phyloP scores from a whole-genome alignment of 139 green algal genomes.

The Astrephomene gubernaculifera region DNA sequence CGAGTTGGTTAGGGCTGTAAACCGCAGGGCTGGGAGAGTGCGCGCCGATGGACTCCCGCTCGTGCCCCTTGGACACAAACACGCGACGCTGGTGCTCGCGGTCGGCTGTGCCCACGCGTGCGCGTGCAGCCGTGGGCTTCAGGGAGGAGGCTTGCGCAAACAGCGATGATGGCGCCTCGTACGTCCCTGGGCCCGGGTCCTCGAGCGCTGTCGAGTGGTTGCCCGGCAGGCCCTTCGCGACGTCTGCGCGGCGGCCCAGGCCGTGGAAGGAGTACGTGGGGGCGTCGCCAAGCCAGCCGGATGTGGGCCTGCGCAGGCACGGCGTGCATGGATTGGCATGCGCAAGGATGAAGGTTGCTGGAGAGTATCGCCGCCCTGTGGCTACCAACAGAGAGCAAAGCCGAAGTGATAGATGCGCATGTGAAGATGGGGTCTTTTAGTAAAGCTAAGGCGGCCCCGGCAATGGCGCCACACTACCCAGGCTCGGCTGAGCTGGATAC shows the following conservation, averaged over 20 bases:
- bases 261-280: constrained; percentile 58
- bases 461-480: too few species aligned
- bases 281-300: constrained; percentile 57
- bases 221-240: constrained; percentile 49
- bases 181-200: constrained; percentile 61
- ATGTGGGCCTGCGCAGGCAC: not conserved
- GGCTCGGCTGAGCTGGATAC: too few species aligned
- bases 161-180: constrained; percentile 45
- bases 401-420: too few species aligned
- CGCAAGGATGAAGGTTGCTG: too few species aligned
- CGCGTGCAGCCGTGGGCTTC: constrained; percentile 40
- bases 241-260: constrained; percentile 45
- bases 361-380: too few species aligned
- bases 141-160: constrained; percentile 36
- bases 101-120: constrained; percentile 47
- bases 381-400: too few species aligned
- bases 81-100: constrained; percentile 24
- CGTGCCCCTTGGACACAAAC: constrained; percentile 46
- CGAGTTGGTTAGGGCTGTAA: constrained; percentile 35
- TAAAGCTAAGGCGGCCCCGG: too few species aligned
- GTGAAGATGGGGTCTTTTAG: too few species aligned
- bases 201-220: constrained; percentile 29
- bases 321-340: too few species aligned
- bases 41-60: constrained; percentile 49
- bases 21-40: constrained; percentile 56